These are phyloP conservation scores for Cicer cuneatum DNA, from an alignment of 306 rosid genomes.

Conservation along the genomic window DNA sequence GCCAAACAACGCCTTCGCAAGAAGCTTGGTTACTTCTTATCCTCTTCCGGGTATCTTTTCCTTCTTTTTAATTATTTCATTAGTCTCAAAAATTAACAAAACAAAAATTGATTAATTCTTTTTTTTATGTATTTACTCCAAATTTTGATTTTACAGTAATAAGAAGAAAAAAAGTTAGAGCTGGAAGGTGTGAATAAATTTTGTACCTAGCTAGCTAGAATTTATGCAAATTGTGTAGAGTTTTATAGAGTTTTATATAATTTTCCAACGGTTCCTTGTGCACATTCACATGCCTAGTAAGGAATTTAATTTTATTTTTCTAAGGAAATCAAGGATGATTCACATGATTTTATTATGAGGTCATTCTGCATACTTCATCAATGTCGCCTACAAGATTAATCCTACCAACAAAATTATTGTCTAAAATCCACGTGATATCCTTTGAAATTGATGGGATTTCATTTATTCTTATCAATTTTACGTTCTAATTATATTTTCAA, in stretches of 20 bases:
- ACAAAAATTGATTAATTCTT: no score
- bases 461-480: slow-evolving; percentile 1
- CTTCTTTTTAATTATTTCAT: no score
- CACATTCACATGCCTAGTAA: background rate
- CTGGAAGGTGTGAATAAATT: background rate
- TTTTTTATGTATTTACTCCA: no score
- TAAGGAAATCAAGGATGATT: background rate
- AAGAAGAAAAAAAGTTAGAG: no score
- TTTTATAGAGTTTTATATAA: background rate
- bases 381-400: background rate
- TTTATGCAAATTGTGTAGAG: background rate
- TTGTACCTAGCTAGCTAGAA: background rate
- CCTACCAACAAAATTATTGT: slow-evolving; percentile 1
- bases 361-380: background rate
- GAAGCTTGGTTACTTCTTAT: slow-evolving; percentile 52
- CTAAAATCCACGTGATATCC: background rate
- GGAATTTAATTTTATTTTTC: background rate
- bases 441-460: background rate
- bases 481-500: background rate
- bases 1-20: slow-evolving; percentile 56
- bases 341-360: slow-evolving; percentile 1
- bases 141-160: no score
- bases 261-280: background rate
- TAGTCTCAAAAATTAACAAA: no score
- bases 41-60: slow-evolving; percentile 50